Percentiles rank a stretch among this genome's conserved stretches.
These are phyloP conservation scores for Geotrichum europaeum DNA, from an alignment of 1,139 yeast species.

Conservation along the genomic window DNA sequence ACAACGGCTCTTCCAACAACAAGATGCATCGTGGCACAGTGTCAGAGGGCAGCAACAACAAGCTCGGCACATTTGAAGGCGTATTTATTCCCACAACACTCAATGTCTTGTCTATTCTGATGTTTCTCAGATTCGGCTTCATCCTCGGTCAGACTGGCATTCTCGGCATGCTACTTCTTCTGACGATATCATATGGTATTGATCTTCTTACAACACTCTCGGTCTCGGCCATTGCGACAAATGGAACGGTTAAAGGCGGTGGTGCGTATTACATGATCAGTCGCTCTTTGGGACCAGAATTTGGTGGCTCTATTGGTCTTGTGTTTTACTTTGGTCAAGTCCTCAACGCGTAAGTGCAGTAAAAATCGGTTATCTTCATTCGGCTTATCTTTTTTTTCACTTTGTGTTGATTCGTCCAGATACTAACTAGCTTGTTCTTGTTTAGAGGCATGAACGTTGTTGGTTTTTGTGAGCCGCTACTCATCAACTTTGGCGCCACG, in stretches of 20 bases:
- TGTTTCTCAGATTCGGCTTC: slow-evolving; percentile 75
- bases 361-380: slow-evolving; percentile 1
- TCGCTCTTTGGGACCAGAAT: slow-evolving; percentile 72
- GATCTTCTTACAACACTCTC: slow-evolving; percentile 65
- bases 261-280: slow-evolving; percentile 83
- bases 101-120: slow-evolving; percentile 68
- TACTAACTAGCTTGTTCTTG: neutral
- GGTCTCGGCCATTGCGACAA: slow-evolving; percentile 73
- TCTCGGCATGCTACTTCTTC: slow-evolving; percentile 44
- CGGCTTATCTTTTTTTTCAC: slow-evolving; percentile 21
- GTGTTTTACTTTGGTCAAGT: slow-evolving; percentile 76
- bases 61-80: slow-evolving; percentile 37
- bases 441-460: slow-evolving; percentile 60
- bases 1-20: neutral
- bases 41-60: slow-evolving; percentile 13
- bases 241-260: slow-evolving; percentile 79
- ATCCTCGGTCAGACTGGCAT: slow-evolving; percentile 75
- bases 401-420: neutral
- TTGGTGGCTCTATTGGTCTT: slow-evolving; percentile 79
- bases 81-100: slow-evolving; percentile 73
- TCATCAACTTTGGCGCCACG: slow-evolving; percentile 54
- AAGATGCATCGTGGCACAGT: neutral
- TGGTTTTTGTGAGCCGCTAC: slow-evolving; percentile 69
- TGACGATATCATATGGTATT: slow-evolving; percentile 56
- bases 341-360: slow-evolving; percentile 47